These are phyloP conservation scores for Cinchona pubescens DNA, from an alignment of 257 asterid species.

Conservation along the genomic window DNA sequence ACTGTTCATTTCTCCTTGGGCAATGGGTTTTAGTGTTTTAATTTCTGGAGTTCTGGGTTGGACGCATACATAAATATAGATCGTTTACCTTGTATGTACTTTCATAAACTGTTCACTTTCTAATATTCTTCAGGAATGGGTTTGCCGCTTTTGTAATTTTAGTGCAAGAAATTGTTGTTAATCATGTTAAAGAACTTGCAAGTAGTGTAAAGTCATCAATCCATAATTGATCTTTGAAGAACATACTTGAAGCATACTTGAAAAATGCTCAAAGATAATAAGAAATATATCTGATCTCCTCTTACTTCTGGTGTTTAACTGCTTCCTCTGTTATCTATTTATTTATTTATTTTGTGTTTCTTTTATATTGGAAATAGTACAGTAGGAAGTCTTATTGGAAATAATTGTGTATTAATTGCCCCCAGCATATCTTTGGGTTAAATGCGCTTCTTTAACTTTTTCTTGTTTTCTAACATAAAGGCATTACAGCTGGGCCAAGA, in stretches of 20 bases:
- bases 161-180: not conserved
- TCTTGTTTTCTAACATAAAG: constrained; percentile 22
- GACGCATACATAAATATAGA: not conserved
- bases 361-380: not conserved
- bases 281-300: not conserved
- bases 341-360: not conserved
- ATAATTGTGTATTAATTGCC: not conserved
- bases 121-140: not conserved
- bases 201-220: not conserved
- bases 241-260: not conserved
- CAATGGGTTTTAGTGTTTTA: not conserved
- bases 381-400: not conserved
- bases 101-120: not conserved
- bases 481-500: constrained; percentile 74
- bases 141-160: not conserved
- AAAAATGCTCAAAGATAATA: not conserved
- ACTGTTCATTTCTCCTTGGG: not conserved
- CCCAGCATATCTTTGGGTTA: not conserved
- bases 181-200: not conserved
- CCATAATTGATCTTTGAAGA: not conserved
- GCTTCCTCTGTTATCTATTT: not conserved
- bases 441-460: not conserved
- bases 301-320: not conserved
- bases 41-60: not conserved
- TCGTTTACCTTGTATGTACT: not conserved